phyloP scores from a whole-genome alignment of 305 asterid species.

The Andrographis paniculata region DNA sequence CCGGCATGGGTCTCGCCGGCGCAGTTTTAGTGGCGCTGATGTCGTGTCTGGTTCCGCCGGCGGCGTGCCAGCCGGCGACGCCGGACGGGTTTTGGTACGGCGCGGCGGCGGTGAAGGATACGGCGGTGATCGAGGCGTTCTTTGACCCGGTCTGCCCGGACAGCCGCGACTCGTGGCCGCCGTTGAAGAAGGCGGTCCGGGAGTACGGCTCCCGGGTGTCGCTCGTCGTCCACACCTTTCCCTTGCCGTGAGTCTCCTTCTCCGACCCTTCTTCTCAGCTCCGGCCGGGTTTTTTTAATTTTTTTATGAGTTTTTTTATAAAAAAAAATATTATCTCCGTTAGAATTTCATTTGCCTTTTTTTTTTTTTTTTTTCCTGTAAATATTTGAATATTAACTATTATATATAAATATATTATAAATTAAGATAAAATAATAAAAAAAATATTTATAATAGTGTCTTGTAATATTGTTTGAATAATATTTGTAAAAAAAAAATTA shows the following conservation, averaged over 20 bases:
- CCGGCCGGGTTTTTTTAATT: neutral
- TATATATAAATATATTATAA: too few species aligned
- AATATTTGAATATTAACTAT: too few species aligned
- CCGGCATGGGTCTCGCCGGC: neutral
- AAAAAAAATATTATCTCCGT: too few species aligned
- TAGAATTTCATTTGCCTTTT: too few species aligned
- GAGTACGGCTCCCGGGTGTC: constrained; percentile 45
- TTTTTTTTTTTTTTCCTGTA: too few species aligned
- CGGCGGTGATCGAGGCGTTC: constrained; percentile 69
- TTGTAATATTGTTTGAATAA: too few species aligned
- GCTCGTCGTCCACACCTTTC: constrained; percentile 57
- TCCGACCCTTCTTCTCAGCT: neutral
- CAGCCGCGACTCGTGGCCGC: constrained; percentile 81
- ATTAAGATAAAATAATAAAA: too few species aligned
- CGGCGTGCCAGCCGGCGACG: constrained; percentile 34
- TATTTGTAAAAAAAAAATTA: too few species aligned
- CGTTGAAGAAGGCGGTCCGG: constrained; percentile 45
- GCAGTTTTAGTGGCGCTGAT: constrained; percentile 4
- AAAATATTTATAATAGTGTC: too few species aligned
- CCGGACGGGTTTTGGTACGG: constrained; percentile 75
- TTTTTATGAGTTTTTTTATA: too few species aligned
- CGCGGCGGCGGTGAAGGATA: constrained; percentile 11
- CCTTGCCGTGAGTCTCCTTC: constrained; percentile 56
- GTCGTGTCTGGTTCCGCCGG: constrained; percentile 12
- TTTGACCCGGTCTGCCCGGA: constrained; percentile 95